A percentile compares a stretch with the other conserved stretches of the same genome.
phyloP scores from a whole-genome alignment of 2,329 filamentous ascomycete genomes.

The Xenosphaeropsis pyriputrescens region DNA sequence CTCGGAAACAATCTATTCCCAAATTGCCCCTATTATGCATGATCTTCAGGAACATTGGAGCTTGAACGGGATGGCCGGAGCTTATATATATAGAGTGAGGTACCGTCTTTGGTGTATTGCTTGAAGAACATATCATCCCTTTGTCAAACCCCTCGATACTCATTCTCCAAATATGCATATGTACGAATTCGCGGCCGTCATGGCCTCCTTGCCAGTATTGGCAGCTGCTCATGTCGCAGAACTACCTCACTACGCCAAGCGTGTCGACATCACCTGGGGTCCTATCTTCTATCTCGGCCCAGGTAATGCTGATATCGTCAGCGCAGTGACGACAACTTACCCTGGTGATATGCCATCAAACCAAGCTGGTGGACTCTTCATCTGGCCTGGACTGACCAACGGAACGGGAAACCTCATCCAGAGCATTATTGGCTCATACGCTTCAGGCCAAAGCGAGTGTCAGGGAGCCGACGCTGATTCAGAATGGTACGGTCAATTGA shows the following conservation, averaged over 20 bases:
- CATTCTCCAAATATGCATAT: too few species aligned
- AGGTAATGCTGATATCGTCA: conserved; percentile 7
- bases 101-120: too few species aligned
- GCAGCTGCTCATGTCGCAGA: background rate
- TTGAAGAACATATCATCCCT: too few species aligned
- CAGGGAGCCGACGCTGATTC: conserved; percentile 8
- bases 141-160: too few species aligned
- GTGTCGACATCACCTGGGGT: background rate
- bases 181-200: background rate
- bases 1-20: too few species aligned
- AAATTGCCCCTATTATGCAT: too few species aligned
- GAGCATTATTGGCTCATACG: conserved; percentile 8
- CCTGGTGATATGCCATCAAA: conserved; percentile 11
- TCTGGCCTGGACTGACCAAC: conserved; percentile 14
- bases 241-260: background rate
- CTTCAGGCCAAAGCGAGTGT: conserved; percentile 10
- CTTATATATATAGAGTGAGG: too few species aligned
- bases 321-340: conserved; percentile 12
- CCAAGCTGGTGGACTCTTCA: conserved; percentile 12
- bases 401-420: conserved; percentile 13
- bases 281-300: background rate
- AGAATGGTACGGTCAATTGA: too few species aligned
- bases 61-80: too few species aligned
- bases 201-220: background rate
- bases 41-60: too few species aligned